phyloP scores from a whole-genome alignment of 2,329 filamentous ascomycete species.

The Fusarium subglutinans region DNA sequence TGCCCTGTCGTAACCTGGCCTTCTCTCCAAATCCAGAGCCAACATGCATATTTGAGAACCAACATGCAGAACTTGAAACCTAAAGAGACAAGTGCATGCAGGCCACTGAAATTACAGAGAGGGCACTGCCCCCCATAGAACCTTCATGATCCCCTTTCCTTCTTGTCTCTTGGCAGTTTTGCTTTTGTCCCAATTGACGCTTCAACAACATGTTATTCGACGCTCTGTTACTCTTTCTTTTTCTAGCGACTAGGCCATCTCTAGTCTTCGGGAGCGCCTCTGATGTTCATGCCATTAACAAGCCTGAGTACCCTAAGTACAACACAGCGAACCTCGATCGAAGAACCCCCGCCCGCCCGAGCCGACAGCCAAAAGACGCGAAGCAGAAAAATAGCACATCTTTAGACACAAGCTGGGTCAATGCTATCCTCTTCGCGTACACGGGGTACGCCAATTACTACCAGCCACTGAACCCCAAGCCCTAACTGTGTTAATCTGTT shows the following conservation, averaged over 20 bases:
- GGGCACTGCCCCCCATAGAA: not conserved
- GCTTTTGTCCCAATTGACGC: not conserved
- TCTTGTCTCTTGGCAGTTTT: not conserved
- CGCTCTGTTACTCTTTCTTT: fast-evolving
- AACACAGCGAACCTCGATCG: not conserved
- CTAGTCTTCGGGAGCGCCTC: not conserved
- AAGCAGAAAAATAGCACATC: not conserved
- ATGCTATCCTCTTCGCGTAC: not conserved
- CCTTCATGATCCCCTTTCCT: fast-evolving
- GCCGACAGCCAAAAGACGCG: not conserved
- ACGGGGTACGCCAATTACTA: not conserved
- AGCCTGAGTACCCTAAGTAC: not conserved
- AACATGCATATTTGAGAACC: not conserved
- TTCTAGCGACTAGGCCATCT: fast-evolving
- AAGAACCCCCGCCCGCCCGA: not conserved
- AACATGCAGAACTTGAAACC: not conserved
- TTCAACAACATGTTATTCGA: not conserved
- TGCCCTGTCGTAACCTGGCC: not conserved
- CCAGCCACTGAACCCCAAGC: fast-evolving
- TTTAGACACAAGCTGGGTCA: not conserved
- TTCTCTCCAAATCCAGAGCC: not conserved
- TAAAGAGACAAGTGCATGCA: not conserved
- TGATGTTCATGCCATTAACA: fast-evolving
- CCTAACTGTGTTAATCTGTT: not conserved
- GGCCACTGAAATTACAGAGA: not conserved